Conservation (phyloP, 495 filamentous ascomycete species). For the Talaromyces wortmannii region DNA sequence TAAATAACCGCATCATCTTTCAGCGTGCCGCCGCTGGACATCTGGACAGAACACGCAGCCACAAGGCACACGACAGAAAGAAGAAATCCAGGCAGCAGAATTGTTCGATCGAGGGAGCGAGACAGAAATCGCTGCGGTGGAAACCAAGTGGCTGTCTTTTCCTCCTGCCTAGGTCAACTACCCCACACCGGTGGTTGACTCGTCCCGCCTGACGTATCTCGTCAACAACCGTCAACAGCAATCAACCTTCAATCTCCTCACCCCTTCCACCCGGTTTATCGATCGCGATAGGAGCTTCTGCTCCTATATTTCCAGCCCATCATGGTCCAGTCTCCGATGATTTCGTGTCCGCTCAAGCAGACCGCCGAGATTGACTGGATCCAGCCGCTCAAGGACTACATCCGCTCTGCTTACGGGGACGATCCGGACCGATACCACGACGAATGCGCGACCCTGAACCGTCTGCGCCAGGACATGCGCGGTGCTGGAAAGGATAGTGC, state of each 20-base stretch:
- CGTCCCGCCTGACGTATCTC: conserved; percentile 1
- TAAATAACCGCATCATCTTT: not conserved
- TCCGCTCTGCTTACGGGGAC: conserved; percentile 87
- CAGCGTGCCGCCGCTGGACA: not conserved
- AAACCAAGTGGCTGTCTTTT: not conserved
- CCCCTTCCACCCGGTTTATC: not conserved
- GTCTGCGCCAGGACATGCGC: conserved; percentile 97
- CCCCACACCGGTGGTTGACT: not conserved
- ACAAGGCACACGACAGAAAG: not conserved
- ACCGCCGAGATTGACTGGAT: conserved; percentile 99
- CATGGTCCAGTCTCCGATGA: conserved; percentile 83
- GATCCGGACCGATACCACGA: conserved; percentile 91
- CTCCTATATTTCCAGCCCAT: conserved; percentile 28
- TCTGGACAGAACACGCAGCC: too few relatives aligned
- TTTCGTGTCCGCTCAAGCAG: conserved; percentile 89
- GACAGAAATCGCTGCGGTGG: too few relatives aligned
- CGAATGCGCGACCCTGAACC: conserved; percentile 92
- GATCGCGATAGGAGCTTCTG: conserved; percentile 32
- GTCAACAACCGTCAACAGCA: not conserved
- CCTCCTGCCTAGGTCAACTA: not conserved
- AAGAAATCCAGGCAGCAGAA: not conserved
- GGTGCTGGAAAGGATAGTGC: conserved; percentile 96
- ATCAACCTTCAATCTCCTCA: not conserved
- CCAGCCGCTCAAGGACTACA: conserved; percentile 85
- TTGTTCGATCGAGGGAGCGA: not conserved